phyloP scores from a whole-genome alignment of 768 basidiomycete species.

The Myochromella boudieri region DNA sequence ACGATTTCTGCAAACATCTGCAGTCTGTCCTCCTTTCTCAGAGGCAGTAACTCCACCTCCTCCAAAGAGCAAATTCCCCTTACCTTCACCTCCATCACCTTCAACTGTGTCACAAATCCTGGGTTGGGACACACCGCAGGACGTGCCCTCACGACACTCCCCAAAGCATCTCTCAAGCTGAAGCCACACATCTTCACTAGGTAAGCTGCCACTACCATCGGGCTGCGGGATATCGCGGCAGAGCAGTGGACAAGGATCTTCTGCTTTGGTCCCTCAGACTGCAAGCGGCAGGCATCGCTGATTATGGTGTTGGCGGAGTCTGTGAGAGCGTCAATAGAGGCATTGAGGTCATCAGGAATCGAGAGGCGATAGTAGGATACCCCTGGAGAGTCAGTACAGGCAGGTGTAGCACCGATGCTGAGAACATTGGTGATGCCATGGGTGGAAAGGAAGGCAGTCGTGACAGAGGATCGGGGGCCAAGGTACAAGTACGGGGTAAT shows the following conservation, averaged over 20 bases:
- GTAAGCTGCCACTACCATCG: slow-evolving; percentile 39
- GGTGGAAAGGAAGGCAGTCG: slow-evolving; percentile 29
- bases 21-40: slow-evolving; percentile 30
- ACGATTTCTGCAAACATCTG: slow-evolving; percentile 33
- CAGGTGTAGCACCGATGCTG: slow-evolving; percentile 37
- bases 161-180: slow-evolving; percentile 37
- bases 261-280: slow-evolving; percentile 22
- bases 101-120: slow-evolving; percentile 43
- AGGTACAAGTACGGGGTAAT: slow-evolving; percentile 34
- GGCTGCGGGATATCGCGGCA: slow-evolving; percentile 47
- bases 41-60: slow-evolving; percentile 35
- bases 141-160: slow-evolving; percentile 31
- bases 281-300: too few relatives aligned
- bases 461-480: slow-evolving; percentile 40
- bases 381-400: slow-evolving; percentile 20
- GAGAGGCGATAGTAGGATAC: slow-evolving; percentile 38
- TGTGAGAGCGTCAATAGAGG: slow-evolving; percentile 26
- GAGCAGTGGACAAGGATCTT: slow-evolving; percentile 44
- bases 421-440: slow-evolving; percentile 39
- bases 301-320: slow-evolving; percentile 31
- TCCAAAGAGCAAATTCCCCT: slow-evolving; percentile 28
- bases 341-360: slow-evolving; percentile 31
- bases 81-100: slow-evolving; percentile 30
- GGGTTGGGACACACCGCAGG: slow-evolving; percentile 39
- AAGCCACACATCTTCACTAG: slow-evolving; percentile 36